Evolutionary conservation across 1,284 basidiomycete species (phyloP).

Genomic region (Ceratorhiza oryzae-sativae): DNA sequence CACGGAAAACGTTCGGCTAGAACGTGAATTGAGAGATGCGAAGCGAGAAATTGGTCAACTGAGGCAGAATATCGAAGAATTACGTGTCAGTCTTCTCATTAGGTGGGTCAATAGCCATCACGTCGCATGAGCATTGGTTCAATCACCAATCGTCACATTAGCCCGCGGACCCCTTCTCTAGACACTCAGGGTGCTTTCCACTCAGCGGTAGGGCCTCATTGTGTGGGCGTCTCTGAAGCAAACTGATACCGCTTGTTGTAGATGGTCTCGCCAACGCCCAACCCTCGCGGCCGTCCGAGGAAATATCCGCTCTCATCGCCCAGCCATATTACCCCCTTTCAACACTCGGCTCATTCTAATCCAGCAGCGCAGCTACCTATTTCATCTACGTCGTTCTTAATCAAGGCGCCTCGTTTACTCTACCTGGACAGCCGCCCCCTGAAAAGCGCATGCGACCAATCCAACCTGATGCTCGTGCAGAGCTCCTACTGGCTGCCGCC

Average conservation of each 20-base stretch:
- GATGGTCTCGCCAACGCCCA: constrained; percentile 20
- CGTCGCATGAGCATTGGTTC: background rate
- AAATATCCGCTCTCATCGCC: constrained; percentile 35
- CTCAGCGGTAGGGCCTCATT: constrained; percentile 12
- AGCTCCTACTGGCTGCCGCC: constrained; percentile 32
- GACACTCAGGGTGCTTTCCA: constrained; percentile 12
- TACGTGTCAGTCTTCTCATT: constrained; percentile 32
- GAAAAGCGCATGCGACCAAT: constrained; percentile 30
- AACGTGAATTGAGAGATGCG: constrained; percentile 31
- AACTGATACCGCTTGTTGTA: background rate
- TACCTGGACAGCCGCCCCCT: constrained; percentile 17
- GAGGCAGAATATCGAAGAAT: constrained; percentile 27
- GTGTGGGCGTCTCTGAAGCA: background rate
- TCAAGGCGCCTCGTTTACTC: background rate
- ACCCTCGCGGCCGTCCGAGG: constrained; percentile 28
- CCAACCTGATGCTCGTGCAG: constrained; percentile 36
- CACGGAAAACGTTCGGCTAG: constrained; percentile 25
- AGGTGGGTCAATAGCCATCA: background rate
- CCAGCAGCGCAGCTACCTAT: constrained; percentile 24
- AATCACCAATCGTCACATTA: background rate
- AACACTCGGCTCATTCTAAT: constrained; percentile 21
- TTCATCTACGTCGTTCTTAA: constrained; percentile 30
- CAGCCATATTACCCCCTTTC: background rate
- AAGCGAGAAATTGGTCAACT: constrained; percentile 28
- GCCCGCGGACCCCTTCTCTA: constrained; percentile 3